Evolutionary conservation across 2,329 filamentous ascomycete species (phyloP), one percentile per base, ranked within the genome.

Genomic region (Dichotomopilus funicola): DNA sequence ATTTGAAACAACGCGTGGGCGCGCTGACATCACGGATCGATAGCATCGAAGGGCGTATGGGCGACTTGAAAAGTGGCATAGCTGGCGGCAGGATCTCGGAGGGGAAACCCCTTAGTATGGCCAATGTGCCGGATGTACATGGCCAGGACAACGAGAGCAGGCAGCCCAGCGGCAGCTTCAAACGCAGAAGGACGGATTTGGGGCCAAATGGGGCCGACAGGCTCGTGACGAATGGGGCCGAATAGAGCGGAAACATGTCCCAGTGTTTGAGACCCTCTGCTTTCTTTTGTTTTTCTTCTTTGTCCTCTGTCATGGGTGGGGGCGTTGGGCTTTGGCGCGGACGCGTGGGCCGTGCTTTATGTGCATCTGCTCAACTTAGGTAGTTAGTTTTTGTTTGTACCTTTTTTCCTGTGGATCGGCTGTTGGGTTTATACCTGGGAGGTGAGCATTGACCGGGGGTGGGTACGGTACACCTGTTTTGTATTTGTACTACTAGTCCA

Each of bases 1-100:
- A 5, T 9, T 57, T 63, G 43, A 55, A 54, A 19, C 47, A n/a
- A 7, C 5, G 31, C 31, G 34, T 59, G 5, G 48, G 51, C 4
- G 3, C 4, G 1, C 38, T 62, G 4, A 40, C 27, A 6, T 42
- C 41, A 2, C 43, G 51, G 12, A 31, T 56, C 2, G 51, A 43
- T 8, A 42, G 9, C 5, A 11, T 57, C n/a, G 54, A 59, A 13
- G 46, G 13, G 27, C 38, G 13, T 34, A 8, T 56, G 11, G 50
- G 44, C 12, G 53, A 54, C n/a, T 56, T 37, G 45, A 55, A 47
- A 40, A 10, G 38, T 11, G 55, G 35, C 45, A 47, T 47, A 6
- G 49, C 13, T 34, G 54, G 49, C 5, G 12, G 11, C 33, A 35
- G 49, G n/a, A 31, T 53, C n/a, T 45, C 47, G 4, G 48, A 55